phyloP scores from a whole-genome alignment of 768 basidiomycete genomes.

The Auriscalpium orientale region DNA sequence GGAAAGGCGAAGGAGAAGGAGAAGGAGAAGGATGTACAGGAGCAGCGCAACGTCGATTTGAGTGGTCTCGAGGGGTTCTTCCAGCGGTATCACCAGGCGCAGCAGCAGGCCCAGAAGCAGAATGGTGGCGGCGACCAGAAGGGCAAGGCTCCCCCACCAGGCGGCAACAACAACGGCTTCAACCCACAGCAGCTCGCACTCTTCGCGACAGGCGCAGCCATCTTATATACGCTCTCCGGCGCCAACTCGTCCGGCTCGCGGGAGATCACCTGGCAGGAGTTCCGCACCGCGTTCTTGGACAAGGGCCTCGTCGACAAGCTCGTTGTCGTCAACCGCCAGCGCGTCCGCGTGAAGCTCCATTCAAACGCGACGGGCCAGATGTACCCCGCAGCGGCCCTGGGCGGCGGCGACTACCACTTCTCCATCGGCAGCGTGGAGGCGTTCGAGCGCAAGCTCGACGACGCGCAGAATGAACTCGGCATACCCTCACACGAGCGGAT shows the following conservation, averaged over 20 bases:
- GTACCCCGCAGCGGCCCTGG: constrained; percentile 52
- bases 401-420: constrained; percentile 76
- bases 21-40: neutral
- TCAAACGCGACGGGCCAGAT: constrained; percentile 78
- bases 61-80: constrained; percentile 17
- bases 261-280: constrained; percentile 99
- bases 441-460: constrained; percentile 92
- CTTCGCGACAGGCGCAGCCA: constrained; percentile 50
- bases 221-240: constrained; percentile 53
- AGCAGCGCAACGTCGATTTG: constrained; percentile 16
- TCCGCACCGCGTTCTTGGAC: constrained; percentile 93
- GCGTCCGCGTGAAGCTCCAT: constrained; percentile 88
- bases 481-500: constrained; percentile 91
- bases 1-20: constrained; percentile 2
- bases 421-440: constrained; percentile 96
- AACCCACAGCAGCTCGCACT: constrained; percentile 51
- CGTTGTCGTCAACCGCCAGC: constrained; percentile 82
- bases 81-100: constrained; percentile 17
- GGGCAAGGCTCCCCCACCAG: constrained; percentile 39
- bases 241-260: constrained; percentile 46
- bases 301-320: constrained; percentile 94
- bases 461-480: constrained; percentile 86
- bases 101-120: constrained; percentile 14
- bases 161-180: constrained; percentile 42
- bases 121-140: constrained; percentile 30